A percentile compares a stretch with the other conserved stretches of the same genome.
Conservation (phyloP, 1,139 yeast species). For the Yamadazyma atlantica region DNA sequence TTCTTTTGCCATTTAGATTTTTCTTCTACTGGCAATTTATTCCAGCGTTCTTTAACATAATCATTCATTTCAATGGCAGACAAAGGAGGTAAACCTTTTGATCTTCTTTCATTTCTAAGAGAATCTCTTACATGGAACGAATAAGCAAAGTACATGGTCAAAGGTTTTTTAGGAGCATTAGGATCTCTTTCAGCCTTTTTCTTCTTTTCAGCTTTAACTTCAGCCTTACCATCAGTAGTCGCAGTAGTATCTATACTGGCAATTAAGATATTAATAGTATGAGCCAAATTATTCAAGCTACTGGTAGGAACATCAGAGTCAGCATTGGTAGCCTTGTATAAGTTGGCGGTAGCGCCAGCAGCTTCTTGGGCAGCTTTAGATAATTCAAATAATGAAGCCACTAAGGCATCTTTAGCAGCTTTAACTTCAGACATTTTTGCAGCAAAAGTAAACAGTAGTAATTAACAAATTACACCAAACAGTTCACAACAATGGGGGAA, state of each 20-base stretch:
- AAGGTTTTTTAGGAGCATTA: conserved; percentile 63
- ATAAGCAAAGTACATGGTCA: conserved; percentile 82
- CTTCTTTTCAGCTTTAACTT: conserved; percentile 29
- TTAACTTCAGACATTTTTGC: conserved; percentile 34
- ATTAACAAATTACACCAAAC: neutral
- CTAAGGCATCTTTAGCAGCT: conserved; percentile 53
- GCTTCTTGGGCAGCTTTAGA: conserved; percentile 82
- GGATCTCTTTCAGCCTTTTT: conserved; percentile 58
- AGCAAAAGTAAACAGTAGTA: neutral
- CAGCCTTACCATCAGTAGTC: conserved; percentile 6
- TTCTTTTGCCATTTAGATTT: conserved; percentile 75
- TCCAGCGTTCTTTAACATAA: conserved; percentile 79
- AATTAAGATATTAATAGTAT: conserved; percentile 20
- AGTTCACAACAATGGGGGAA: no score
- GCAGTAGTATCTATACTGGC: conserved; percentile 13
- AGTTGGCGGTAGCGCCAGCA: conserved; percentile 73
- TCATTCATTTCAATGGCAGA: conserved; percentile 76
- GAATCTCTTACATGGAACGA: conserved; percentile 62
- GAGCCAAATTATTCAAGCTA: conserved; percentile 35
- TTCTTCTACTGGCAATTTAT: conserved; percentile 61
- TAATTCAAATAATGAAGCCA: conserved; percentile 74
- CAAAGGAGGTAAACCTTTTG: conserved; percentile 58
- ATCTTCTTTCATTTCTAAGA: conserved; percentile 64
- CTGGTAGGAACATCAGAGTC: conserved; percentile 24
- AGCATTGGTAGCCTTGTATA: conserved; percentile 53